phyloP scores from a whole-genome alignment of 2,329 filamentous ascomycete species.

The Ophiocordyceps camponoti-saundersi region DNA sequence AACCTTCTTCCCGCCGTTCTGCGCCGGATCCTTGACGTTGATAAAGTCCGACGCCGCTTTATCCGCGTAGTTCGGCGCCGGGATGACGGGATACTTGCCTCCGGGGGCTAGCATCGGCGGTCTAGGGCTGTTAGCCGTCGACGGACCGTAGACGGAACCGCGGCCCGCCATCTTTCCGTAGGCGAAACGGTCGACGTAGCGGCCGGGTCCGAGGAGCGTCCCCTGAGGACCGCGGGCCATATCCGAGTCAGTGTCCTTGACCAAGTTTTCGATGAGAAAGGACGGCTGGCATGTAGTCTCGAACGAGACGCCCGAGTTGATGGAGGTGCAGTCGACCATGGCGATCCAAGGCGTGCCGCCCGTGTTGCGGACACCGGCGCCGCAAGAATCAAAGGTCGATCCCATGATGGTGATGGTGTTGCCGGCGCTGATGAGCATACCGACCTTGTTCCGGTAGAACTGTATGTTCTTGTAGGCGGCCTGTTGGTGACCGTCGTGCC shows the following conservation, averaged over 20 bases:
- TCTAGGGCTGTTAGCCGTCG: constrained; percentile 12
- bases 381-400: constrained; percentile 22
- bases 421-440: constrained; percentile 12
- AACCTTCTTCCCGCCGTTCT: constrained; percentile 13
- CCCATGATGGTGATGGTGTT: constrained; percentile 21
- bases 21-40: constrained; percentile 20
- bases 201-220: constrained; percentile 12
- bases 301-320: constrained; percentile 23
- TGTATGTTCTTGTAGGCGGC: constrained; percentile 25
- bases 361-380: constrained; percentile 18
- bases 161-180: constrained; percentile 24
- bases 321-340: constrained; percentile 21
- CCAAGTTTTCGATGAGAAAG: constrained; percentile 25
- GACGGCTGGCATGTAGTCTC: constrained; percentile 19
- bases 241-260: constrained; percentile 20
- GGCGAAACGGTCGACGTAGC: constrained; percentile 21
- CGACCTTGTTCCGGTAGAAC: constrained; percentile 23
- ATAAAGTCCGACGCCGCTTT: constrained; percentile 11
- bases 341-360: constrained; percentile 21
- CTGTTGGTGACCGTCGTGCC: constrained; percentile 24
- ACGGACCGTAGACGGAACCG: constrained; percentile 20
- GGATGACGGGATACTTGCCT: constrained; percentile 17
- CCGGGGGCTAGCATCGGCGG: constrained; percentile 18
- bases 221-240: constrained; percentile 15
- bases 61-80: constrained; percentile 22